Percentiles rank a stretch among this genome's conserved stretches.
These are phyloP conservation scores for Geotrichum phurueaensis DNA, from an alignment of 1,139 yeast genomes.

Conservation along the genomic window DNA sequence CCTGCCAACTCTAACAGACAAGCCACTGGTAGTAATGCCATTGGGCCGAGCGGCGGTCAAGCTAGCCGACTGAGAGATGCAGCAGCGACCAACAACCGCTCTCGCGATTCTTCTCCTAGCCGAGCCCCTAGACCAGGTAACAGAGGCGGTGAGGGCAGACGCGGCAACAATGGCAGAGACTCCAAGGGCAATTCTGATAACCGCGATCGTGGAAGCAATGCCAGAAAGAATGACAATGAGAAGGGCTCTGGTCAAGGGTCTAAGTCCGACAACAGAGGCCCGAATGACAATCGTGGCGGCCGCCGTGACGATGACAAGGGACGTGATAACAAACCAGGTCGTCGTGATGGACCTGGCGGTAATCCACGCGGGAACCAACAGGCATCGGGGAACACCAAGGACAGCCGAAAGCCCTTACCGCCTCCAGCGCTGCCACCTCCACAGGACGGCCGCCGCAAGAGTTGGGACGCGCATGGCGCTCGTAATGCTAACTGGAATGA, in stretches of 20 bases:
- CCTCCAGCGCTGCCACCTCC: neutral
- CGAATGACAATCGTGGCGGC: constrained; percentile 16
- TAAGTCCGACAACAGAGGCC: constrained; percentile 2
- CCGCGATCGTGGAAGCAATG: constrained; percentile 6
- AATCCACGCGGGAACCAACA: constrained; percentile 13
- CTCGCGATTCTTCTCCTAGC: neutral
- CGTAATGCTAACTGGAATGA: constrained; percentile 6
- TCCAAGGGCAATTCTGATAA: neutral
- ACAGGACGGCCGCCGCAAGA: constrained; percentile 3
- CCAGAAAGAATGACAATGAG: constrained; percentile 9
- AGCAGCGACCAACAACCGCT: neutral
- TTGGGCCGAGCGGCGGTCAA: constrained; percentile 1
- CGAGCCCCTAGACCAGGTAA: neutral
- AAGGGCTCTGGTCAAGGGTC: constrained; percentile 3
- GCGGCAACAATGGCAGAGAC: neutral
- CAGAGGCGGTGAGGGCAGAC: constrained; percentile 7
- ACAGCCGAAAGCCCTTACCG: neutral
- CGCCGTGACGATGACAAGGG: constrained; percentile 17
- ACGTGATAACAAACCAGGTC: constrained; percentile 13
- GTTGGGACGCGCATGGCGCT: constrained; percentile 15
- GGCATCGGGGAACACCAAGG: constrained; percentile 8
- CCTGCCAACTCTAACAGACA: neutral
- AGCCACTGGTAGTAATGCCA: constrained; percentile 8
- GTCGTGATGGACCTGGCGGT: constrained; percentile 17
- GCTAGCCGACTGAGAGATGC: constrained; percentile 2